Evolutionary conservation across 2,329 filamentous ascomycete genomes (phyloP).

Genomic region (Piedraia hortae): DNA sequence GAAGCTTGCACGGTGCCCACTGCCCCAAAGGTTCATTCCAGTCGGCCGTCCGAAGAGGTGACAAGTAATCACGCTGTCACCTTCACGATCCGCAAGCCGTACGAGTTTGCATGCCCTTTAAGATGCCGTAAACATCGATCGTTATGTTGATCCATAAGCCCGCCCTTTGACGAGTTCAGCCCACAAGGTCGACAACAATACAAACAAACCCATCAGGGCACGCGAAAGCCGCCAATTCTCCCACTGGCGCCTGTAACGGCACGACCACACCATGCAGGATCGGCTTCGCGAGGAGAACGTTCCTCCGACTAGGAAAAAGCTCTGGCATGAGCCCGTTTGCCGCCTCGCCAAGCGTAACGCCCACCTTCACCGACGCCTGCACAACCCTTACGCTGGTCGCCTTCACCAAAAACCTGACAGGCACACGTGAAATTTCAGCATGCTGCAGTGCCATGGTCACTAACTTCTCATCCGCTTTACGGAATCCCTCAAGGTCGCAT

Average conservation of each 20-base stretch:
- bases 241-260: conserved; percentile 52
- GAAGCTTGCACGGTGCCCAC: too few relatives aligned
- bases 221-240: conserved; percentile 56
- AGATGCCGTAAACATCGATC: too few relatives aligned
- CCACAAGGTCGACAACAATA: conserved; percentile 48
- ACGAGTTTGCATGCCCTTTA: too few relatives aligned
- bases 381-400: conserved; percentile 24
- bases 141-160: too few relatives aligned
- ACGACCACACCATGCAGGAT: conserved; percentile 65
- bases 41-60: too few relatives aligned
- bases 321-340: conserved; percentile 48
- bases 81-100: too few relatives aligned
- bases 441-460: conserved; percentile 47
- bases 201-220: conserved; percentile 88
- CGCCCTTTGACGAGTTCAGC: conserved; percentile 9
- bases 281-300: conserved; percentile 57
- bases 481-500: conserved; percentile 44
- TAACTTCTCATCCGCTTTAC: conserved; percentile 46
- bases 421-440: conserved; percentile 52
- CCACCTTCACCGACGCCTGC: conserved; percentile 51
- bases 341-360: conserved; percentile 53
- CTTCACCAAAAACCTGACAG: conserved; percentile 54
- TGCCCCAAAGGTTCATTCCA: too few relatives aligned
- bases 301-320: conserved; percentile 66
- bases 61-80: too few relatives aligned